A percentile compares a stretch with the other conserved stretches of the same genome.
Conservation (phyloP, 495 filamentous ascomycete species). For the Aspergillus sparsus region DNA sequence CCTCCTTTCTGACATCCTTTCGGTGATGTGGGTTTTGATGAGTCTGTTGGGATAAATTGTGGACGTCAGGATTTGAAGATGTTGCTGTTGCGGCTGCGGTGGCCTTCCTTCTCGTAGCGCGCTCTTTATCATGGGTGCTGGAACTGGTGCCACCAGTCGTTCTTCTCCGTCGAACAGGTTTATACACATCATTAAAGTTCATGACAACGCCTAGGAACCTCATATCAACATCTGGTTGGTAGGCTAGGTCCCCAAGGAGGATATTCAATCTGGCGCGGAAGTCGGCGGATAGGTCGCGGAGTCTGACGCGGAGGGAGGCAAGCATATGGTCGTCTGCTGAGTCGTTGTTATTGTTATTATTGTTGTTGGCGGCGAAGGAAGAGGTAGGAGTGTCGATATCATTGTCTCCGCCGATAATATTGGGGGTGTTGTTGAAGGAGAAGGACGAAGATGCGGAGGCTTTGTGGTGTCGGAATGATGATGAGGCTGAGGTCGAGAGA, state of each 20-base stretch:
- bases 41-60: constrained; percentile 2
- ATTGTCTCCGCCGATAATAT: constrained; percentile 29
- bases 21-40: constrained; percentile 20
- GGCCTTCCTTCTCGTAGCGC: constrained; percentile 34
- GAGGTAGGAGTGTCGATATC: constrained; percentile 38
- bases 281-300: constrained; percentile 67
- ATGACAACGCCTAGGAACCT: constrained; percentile 92
- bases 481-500: constrained; percentile 19
- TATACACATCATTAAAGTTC: constrained; percentile 99
- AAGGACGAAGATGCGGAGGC: constrained; percentile 25
- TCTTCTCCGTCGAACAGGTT: constrained; percentile 64
- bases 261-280: constrained; percentile 77
- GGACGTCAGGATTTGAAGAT: no score
- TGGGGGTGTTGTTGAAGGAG: constrained; percentile 33
- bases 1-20: constrained; percentile 29
- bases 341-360: constrained; percentile 27
- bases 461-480: constrained; percentile 21
- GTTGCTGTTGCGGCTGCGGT: constrained; percentile 11
- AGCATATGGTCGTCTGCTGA: constrained; percentile 67
- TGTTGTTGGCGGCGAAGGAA: constrained; percentile 13
- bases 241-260: constrained; percentile 83
- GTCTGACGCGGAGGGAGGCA: constrained; percentile 67
- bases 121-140: constrained; percentile 40
- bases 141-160: constrained; percentile 22
- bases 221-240: constrained; percentile 95